A percentile compares a stretch with the other conserved stretches of the same genome.
phyloP scores from a whole-genome alignment of 2,329 filamentous ascomycete genomes.

The Calonectria multiphialidica region DNA sequence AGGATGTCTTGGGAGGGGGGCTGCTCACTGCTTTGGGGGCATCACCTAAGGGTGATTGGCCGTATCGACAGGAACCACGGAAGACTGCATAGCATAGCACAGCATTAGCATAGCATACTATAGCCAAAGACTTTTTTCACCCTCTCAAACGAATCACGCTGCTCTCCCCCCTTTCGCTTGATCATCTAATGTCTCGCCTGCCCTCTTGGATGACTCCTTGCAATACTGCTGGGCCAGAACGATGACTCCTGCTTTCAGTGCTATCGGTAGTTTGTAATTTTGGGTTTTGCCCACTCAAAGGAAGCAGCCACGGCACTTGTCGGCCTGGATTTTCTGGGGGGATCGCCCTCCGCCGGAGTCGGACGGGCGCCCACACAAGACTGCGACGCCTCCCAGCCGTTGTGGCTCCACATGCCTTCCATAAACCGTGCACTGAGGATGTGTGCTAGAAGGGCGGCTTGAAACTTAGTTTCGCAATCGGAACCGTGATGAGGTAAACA shows the following conservation, averaged over 20 bases:
- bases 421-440: slow-evolving; percentile 10
- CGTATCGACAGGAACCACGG: slow-evolving; percentile 40
- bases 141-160: slow-evolving; percentile 37
- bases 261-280: not conserved
- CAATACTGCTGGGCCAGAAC: not conserved
- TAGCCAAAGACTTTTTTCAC: slow-evolving; percentile 40
- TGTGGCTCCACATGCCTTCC: slow-evolving; percentile 11
- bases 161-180: slow-evolving; percentile 25
- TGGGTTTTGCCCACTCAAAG: not conserved
- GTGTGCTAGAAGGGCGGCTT: slow-evolving; percentile 14
- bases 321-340: not conserved
- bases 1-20: slow-evolving; percentile 37
- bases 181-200: slow-evolving; percentile 11
- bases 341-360: slow-evolving; percentile 20
- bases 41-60: slow-evolving; percentile 35
- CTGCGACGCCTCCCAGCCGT: slow-evolving; percentile 15
- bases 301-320: slow-evolving; percentile 19
- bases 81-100: slow-evolving; percentile 45
- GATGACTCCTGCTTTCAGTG: not conserved
- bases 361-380: slow-evolving; percentile 16
- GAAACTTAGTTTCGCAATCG: slow-evolving; percentile 26
- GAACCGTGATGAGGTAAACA: slow-evolving; percentile 18
- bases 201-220: not conserved
- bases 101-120: slow-evolving; percentile 43
- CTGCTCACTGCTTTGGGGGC: slow-evolving; percentile 34